Base-by-base conservation (phyloP, 768 basidiomycete genomes). In the Strobilomyces echinocephalus region DNA sequence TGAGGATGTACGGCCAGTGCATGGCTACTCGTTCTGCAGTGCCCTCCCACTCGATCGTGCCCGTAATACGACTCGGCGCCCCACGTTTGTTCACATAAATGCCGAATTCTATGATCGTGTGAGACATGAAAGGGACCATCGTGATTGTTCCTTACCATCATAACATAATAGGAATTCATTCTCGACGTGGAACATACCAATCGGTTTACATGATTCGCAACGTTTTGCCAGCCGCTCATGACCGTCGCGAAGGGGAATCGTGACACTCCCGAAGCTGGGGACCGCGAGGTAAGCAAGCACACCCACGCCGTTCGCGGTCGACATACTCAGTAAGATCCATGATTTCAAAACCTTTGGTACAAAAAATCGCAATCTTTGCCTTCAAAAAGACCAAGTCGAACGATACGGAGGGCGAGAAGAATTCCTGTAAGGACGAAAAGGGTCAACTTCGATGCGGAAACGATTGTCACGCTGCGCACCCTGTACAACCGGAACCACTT, bases 401-500 rank as follows among this genome's bases (percentile, higher is more conserved):
- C 0, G 94, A 87, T 66, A 95, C 93, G 0, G 89, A 92, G 2
- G 91, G 92, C 46, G 95, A 71, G 81, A 91, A 95, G 73, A 94
- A 95, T 72, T 95, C 91, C 79, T 81, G 44, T 16, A 0, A 21
- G 15, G 18, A 5, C 10, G 21, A n/a, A 45, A 52, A 39, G n/a
- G 1, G 20, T 60, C 36, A 51, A 24, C 10, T 40, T 34, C 43
- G 20, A 26, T 15, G 26, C 1, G 39, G 42, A 44, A 45, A 30
- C 5, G 11, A 15, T n/a, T 9, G 6, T 18, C 38, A 14, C 18
- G 12, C 33, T 6, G 59, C 72, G 53, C 57, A 80, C 82, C 63
- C 94, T 83, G 71, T 95, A 97, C 26, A 88, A 76, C 35, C 95
- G 79, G 81, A 98, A 97, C 95, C 95, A 95, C 59, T 97, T 94